These are phyloP conservation scores for Fusarium armeniacum DNA, from an alignment of 2,329 filamentous ascomycete species.

Conservation along the genomic window DNA sequence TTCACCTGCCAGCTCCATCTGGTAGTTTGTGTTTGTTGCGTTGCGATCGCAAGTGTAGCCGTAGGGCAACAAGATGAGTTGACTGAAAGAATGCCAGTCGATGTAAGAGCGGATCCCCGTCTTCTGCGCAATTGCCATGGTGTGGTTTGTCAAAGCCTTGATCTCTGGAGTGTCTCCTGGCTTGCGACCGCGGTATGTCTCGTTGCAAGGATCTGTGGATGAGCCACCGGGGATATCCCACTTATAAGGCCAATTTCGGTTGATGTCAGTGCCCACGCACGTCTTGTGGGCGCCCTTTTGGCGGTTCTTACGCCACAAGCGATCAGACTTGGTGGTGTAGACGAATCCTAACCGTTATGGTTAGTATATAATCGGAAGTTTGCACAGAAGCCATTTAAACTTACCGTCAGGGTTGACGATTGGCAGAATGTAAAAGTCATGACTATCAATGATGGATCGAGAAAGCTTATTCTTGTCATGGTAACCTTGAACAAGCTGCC, in stretches of 20 bases:
- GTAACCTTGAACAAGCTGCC: slow-evolving; percentile 43
- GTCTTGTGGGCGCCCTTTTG: slow-evolving; percentile 56
- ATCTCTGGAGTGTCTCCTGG: slow-evolving; percentile 66
- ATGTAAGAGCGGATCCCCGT: slow-evolving; percentile 71
- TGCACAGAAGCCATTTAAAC: background rate
- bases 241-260: slow-evolving; percentile 71
- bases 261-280: slow-evolving; percentile 69
- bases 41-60: slow-evolving; percentile 69
- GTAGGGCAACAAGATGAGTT: slow-evolving; percentile 70
- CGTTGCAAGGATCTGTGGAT: slow-evolving; percentile 65
- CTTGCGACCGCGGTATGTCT: slow-evolving; percentile 62
- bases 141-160: slow-evolving; percentile 58
- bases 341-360: slow-evolving; percentile 62
- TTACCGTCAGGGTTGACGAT: slow-evolving; percentile 72
- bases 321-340: slow-evolving; percentile 59
- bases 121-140: slow-evolving; percentile 53
- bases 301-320: slow-evolving; percentile 74
- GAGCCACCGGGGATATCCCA: slow-evolving; percentile 66
- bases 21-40: slow-evolving; percentile 62
- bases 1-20: slow-evolving; percentile 63
- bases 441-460: slow-evolving; percentile 64
- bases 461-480: slow-evolving; percentile 30
- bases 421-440: slow-evolving; percentile 76
- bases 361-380: rapidly evolving
- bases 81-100: slow-evolving; percentile 75